Base-by-base conservation (phyloP, 352 stramenopile species). In the Stephanocyclus meneghinianus region DNA sequence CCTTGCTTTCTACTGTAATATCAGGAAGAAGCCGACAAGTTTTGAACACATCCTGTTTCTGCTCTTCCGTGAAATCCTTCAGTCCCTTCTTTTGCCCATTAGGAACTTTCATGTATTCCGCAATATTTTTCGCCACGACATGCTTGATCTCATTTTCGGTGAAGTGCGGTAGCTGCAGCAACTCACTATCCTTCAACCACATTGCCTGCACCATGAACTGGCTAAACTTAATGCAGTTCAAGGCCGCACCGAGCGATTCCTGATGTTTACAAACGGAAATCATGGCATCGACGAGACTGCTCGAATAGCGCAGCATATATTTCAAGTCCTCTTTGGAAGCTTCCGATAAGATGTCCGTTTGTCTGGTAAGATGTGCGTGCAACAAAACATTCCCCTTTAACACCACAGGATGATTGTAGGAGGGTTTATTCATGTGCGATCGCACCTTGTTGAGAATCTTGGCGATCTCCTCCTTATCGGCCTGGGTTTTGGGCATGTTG, bases 231-330 rank as follows among this genome's bases (percentile, higher is more conserved):
- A 99, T 98, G 63, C 98, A 94, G 81, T 97, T 97, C 13, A 98
- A 85, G 47, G 96, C 97, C 4, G 96, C 97, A 78, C 97, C 91
- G 8, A 99, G 87, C 90, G 94, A 98, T 73, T 96, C 94, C 85
- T 97, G 97, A 84, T 97, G 94, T 70, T 98, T 95, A 64, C 95
- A 97, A 35, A 99, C 97, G 80, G 98, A 96, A 71, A 99, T 94
- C 97, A 99, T 99, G n/a, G 95, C 97, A 83, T 99, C 97, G 29
- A 99, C 95, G 0, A 99, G 89, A 74, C 96, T 92, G 29, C 95
- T 97, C 7, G 94, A 93, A 76, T 97, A 94, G 80, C 95, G 94
- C n/a, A 99, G 89, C 94, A 99, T 99, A 50, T 86, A 73, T 74
- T 98, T 87, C 57, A 99, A 89, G 91, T 99, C 96, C 55, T 91